A percentile compares a stretch with the other conserved stretches of the same genome.
Conservation (phyloP, 2,329 filamentous ascomycete genomes). For the Aspergillus bombycis region DNA sequence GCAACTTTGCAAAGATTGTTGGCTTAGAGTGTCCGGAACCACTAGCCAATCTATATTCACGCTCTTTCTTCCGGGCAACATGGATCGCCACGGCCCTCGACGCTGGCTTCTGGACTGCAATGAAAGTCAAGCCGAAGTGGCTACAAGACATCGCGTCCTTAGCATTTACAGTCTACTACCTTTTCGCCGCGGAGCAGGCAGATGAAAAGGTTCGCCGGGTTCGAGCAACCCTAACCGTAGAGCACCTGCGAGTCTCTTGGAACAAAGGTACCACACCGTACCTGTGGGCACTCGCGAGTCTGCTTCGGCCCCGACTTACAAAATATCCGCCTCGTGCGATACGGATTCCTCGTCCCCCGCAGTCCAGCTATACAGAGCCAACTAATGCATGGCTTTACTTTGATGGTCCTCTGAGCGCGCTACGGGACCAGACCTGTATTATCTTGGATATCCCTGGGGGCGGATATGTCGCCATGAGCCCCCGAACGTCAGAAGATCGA, state of each 20-base stretch:
- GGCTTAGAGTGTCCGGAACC: conserved; percentile 92
- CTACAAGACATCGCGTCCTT: conserved; percentile 80
- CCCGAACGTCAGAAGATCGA: conserved; percentile 92
- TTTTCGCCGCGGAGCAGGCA: conserved; percentile 88
- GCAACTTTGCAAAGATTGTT: conserved; percentile 91
- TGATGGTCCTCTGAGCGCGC: conserved; percentile 78
- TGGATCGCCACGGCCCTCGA: conserved; percentile 95
- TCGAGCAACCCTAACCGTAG: conserved; percentile 80
- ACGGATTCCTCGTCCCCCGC: conserved; percentile 76
- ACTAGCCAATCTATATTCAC: conserved; percentile 88
- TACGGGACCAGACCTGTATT: conserved; percentile 75
- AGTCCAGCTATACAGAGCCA: conserved; percentile 81
- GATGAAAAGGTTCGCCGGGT: conserved; percentile 97
- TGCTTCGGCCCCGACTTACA: conserved; percentile 78
- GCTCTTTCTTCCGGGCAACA: conserved; percentile 91
- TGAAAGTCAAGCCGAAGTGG: conserved; percentile 83
- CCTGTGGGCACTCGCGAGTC: conserved; percentile 68
- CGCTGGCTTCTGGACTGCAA: conserved; percentile 97
- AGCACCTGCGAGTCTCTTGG: conserved; percentile 91
- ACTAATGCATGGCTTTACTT: conserved; percentile 92
- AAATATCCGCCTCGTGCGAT: conserved; percentile 80
- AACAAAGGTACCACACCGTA: conserved; percentile 93
- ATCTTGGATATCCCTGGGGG: conserved; percentile 91
- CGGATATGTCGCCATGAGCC: conserved; percentile 95
- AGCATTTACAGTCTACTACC: conserved; percentile 84